These are phyloP conservation scores for Capronia americana DNA, from an alignment of 2,329 filamentous ascomycete genomes.

Conservation along the genomic window DNA sequence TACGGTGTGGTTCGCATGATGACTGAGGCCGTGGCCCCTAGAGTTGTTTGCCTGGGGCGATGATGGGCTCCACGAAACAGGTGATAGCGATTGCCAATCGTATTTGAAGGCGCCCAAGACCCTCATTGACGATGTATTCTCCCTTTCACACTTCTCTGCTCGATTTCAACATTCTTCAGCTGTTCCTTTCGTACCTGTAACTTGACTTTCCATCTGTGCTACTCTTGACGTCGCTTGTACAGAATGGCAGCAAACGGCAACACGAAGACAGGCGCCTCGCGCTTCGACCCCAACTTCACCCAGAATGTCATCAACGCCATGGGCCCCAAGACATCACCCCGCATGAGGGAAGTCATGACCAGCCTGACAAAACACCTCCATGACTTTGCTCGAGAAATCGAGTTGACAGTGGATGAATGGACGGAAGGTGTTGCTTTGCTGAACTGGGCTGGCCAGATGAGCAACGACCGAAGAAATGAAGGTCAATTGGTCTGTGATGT, in stretches of 20 bases:
- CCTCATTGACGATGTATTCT: neutral
- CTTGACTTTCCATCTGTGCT: neutral
- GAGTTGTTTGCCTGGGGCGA: too few relatives aligned
- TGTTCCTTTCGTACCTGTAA: neutral
- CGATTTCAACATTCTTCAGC: neutral
- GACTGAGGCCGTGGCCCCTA: neutral
- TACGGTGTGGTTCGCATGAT: neutral
- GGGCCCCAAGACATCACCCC: slow-evolving; percentile 71
- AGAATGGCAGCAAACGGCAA: slow-evolving; percentile 23
- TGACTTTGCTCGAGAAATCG: slow-evolving; percentile 65
- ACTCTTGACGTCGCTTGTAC: neutral
- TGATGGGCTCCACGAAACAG: slow-evolving; percentile 14
- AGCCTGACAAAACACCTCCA: slow-evolving; percentile 63
- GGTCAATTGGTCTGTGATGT: slow-evolving; percentile 66
- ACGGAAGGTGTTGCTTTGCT: slow-evolving; percentile 63
- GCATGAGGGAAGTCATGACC: slow-evolving; percentile 67
- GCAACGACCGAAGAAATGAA: slow-evolving; percentile 67
- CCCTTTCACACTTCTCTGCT: neutral
- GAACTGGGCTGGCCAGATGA: slow-evolving; percentile 69
- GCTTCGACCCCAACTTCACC: slow-evolving; percentile 62
- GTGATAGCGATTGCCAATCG: slow-evolving; percentile 18
- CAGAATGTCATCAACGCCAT: slow-evolving; percentile 76
- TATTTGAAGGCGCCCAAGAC: slow-evolving; percentile 16
- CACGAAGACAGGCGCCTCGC: slow-evolving; percentile 23
- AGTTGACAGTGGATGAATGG: slow-evolving; percentile 66